Percentiles rank a stretch among this genome's conserved stretches.
These are phyloP conservation scores for Cystobasidium sp. DNA, from an alignment of 1,284 basidiomycete species.

Conservation along the genomic window DNA sequence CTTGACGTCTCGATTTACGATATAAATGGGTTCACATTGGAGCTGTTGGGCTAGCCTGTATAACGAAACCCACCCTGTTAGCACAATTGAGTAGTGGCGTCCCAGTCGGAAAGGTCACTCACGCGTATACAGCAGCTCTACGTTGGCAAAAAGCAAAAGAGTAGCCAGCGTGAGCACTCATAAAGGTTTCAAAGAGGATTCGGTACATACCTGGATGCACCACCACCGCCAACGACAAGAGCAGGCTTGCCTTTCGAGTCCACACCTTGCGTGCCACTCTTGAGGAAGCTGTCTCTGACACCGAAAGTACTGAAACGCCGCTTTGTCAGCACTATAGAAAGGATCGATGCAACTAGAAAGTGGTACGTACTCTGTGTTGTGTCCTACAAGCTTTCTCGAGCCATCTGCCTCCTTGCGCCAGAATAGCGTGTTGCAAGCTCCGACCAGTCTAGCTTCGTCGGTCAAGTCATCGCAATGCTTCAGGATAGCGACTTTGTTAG, in stretches of 20 bases:
- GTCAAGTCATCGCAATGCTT: conserved; percentile 48
- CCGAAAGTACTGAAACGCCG: conserved; percentile 46
- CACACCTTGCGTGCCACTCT: conserved; percentile 37
- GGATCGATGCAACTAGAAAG: background rate
- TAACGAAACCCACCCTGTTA: background rate
- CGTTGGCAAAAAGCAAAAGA: background rate
- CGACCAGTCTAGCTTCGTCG: conserved; percentile 48
- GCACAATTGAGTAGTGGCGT: background rate
- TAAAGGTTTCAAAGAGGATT: background rate
- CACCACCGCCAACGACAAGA: conserved; percentile 50
- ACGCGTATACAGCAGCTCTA: conserved; percentile 23
- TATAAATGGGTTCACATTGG: conserved; percentile 51
- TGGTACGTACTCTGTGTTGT: conserved; percentile 47
- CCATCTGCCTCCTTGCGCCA: conserved; percentile 46
- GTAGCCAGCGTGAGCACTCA: background rate
- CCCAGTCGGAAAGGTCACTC: background rate
- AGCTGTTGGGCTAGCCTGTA: conserved; percentile 45
- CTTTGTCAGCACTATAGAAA: background rate
- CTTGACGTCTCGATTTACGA: conserved; percentile 49
- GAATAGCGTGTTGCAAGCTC: conserved; percentile 51
- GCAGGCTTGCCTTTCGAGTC: conserved; percentile 41
- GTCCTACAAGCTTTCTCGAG: conserved; percentile 47
- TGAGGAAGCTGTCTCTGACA: conserved; percentile 46
- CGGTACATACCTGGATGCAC: conserved; percentile 47
- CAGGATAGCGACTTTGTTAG: conserved; percentile 50